Base-by-base conservation (phyloP, 331 rosid genomes). In the Erythrophleum ivorense region DNA sequence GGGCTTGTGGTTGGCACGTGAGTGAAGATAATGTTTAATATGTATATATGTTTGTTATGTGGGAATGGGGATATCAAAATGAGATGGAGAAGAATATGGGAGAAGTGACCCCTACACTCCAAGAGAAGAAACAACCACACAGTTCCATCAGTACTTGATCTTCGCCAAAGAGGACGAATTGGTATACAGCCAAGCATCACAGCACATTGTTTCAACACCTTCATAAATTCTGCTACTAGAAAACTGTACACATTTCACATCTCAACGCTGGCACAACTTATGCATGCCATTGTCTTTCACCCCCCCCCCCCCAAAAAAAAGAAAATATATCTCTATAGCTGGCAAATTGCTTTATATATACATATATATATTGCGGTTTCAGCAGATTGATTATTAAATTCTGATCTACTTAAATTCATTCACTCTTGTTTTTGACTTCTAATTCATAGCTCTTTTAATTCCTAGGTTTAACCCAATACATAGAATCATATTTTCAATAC, bases 161-260 rank as follows among this genome's bases (percentile, higher is more conserved):
- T 71, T 46, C 33, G 71, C 71, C 73, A 31, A 71, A 45, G 71
- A 71, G 82, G 72, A 59, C 78, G 66, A 33, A 80, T 49, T 63
- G 67, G 66, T 49, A 49, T 80, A 73, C 84, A 80, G 84, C 79
- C 79, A 73, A 80, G 84, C 76, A 81, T 18, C 63, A 75, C 74
- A 65, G 70, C 80, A 65, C 80, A 74, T 75, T 41, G 84, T 67
- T 81, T 81, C 70, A 66, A 67, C 85, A 55, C 53, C 70, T 74
- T 65, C 76, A 81, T 75, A 64, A 74, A 74, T 65, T 24, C 67
- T 73, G 80, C 49, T 40, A 16, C 67, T 63, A 21, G 16, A 62
- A 36, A 43, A 65, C 71, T 67, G 12, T 43, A 67, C 81, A 57
- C 49, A 73, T 36, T 75, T 71, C 76, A 65, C 60, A 54, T 41